phyloP scores from a whole-genome alignment of 331 rosid species.

The Erythrophleum ivorense region DNA sequence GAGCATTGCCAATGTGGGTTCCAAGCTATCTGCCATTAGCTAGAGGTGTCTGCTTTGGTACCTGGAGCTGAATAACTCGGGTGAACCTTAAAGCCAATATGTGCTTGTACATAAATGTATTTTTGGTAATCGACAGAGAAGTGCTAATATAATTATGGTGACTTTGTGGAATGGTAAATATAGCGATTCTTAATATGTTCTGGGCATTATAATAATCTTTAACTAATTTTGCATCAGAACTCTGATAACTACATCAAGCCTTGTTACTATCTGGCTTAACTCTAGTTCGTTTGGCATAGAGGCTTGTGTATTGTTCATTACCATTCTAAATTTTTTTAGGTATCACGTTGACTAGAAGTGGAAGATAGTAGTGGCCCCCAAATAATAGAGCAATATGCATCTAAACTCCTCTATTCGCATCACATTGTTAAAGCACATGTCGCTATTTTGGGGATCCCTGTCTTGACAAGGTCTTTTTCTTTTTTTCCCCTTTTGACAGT shows the following conservation, averaged over 20 bases:
- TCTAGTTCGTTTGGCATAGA: neutral
- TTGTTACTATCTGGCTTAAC: neutral
- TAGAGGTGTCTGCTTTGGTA: slow-evolving; percentile 61
- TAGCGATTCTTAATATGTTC: neutral
- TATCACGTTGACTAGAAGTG: neutral
- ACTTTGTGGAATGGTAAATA: neutral
- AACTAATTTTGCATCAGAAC: neutral
- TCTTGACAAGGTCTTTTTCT: slow-evolving; percentile 15
- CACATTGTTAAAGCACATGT: no score
- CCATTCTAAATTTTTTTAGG: neutral
- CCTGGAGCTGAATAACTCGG: slow-evolving; percentile 64
- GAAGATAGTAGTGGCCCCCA: neutral
- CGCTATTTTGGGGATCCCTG: neutral
- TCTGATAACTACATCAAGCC: neutral
- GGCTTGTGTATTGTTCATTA: neutral
- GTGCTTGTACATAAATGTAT: slow-evolving; percentile 34
- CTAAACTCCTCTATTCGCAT: neutral
- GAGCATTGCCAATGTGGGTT: slow-evolving; percentile 53
- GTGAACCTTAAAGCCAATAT: slow-evolving; percentile 60
- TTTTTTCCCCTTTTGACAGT: slow-evolving; percentile 52
- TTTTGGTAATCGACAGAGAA: slow-evolving; percentile 32
- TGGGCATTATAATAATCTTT: neutral
- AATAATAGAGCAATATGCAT: neutral
- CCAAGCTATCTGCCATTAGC: slow-evolving; percentile 49
- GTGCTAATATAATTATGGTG: neutral